Evolutionary conservation across 2,329 filamentous ascomycete genomes (phyloP), one percentile per base, ranked within the genome.

Genomic region (Aspergillus cejpii): DNA sequence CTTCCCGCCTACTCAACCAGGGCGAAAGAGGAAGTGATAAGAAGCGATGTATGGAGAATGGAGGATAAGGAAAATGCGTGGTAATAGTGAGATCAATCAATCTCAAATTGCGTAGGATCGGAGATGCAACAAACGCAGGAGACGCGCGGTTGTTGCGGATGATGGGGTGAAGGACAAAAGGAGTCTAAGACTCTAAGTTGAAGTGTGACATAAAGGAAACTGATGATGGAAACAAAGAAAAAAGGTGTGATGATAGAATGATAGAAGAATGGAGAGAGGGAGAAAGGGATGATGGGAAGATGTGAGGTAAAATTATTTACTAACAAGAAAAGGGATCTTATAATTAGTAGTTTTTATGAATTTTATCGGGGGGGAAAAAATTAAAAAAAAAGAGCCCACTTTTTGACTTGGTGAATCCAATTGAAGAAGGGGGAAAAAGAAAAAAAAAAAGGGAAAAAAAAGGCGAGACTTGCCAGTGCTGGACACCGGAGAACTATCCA

Each of bases 271-370:
- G 45, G 42, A 43, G 44, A 43, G 43, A 39, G 43, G 41, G 36
- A 51, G 50, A 38, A 47, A 49, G 41, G 28, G 45, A 37, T 39
- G 44, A 43, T 41, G 49, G 48, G 49, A 62, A 62, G 58, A 52
- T 56, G 58, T 63, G 64, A 64, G 61, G 64, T 68, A 66, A 68
- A 66, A 57, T 56, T 54, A 65, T 68, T 68, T 60, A 61, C 61
- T 67, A 68, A 68, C 57, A 55, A 52, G 57, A 61, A 61, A 24
- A 56, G 50, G 50, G 55, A 53, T 55, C 52, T 55, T 54, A 52
- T 54, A 54, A 52, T 45, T 45, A 39, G 49, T 39, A 36, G 28
- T 21, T 33, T 24, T 41, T 27, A 41, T 47, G n/a, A n/a, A n/a
- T n/a, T n/a, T n/a, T 49, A 44, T 42, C 34, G 44, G 36, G 43